Evolutionary conservation across 345 rosid species (phyloP).

Genomic region (Crucihimalaya himalaica): DNA sequence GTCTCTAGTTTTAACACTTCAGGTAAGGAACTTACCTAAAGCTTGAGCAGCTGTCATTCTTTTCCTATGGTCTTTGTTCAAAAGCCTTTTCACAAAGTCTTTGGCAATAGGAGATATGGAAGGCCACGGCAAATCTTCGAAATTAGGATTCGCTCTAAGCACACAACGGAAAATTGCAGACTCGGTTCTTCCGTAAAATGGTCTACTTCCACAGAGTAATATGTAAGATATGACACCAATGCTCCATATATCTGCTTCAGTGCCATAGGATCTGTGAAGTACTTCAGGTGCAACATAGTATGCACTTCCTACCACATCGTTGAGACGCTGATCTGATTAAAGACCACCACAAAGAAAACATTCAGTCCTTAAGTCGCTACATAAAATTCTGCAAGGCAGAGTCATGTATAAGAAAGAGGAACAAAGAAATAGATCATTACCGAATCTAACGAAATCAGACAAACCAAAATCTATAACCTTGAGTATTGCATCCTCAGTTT

Average conservation of each 20-base stretch:
- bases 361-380: background rate
- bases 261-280: constrained; percentile 89
- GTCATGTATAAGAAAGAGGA: background rate
- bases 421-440: constrained; percentile 38
- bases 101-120: constrained; percentile 75
- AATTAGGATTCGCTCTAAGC: constrained; percentile 88
- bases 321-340: constrained; percentile 83
- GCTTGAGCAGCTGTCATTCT: constrained; percentile 98
- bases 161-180: constrained; percentile 97
- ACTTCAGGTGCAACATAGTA: constrained; percentile 99
- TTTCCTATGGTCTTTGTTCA: constrained; percentile 94
- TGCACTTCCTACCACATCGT: constrained; percentile 97
- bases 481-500: constrained; percentile 75
- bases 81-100: constrained; percentile 89
- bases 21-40: constrained; percentile 54
- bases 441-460: constrained; percentile 78
- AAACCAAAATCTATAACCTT: constrained; percentile 96
- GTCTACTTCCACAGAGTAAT: constrained; percentile 95
- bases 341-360: background rate
- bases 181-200: constrained; percentile 94
- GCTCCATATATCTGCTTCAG: constrained; percentile 98
- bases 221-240: constrained; percentile 92
- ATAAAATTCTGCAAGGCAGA: background rate
- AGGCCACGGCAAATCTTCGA: constrained; percentile 94
- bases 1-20: background rate